phyloP scores from a whole-genome alignment of 192 early-diverging fungal genomes.

The Jimgerdemannia flammicorona region DNA sequence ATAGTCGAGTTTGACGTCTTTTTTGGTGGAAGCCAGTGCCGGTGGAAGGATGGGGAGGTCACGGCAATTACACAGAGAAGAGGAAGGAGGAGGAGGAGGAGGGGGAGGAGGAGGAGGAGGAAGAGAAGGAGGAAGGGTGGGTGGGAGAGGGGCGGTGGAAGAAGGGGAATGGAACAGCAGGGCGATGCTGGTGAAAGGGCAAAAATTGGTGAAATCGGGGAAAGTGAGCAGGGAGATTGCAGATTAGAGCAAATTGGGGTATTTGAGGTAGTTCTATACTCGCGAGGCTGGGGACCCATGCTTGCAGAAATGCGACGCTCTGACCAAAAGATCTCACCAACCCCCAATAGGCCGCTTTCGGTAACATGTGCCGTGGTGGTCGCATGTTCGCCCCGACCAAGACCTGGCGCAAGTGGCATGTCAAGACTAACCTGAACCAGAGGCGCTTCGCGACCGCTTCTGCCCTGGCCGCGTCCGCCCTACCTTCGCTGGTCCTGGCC shows the following conservation, averaged over 20 bases:
- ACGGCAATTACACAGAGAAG: neutral
- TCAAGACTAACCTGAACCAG: slow-evolving; percentile 98
- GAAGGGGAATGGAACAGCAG: no score
- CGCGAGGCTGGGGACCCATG: no score
- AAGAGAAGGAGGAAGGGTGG: no score
- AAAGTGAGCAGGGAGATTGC: no score
- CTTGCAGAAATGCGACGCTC: no score
- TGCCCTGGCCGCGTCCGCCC: slow-evolving; percentile 92
- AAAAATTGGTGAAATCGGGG: no score
- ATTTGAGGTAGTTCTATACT: no score
- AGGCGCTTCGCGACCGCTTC: slow-evolving; percentile 96
- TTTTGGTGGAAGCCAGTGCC: neutral
- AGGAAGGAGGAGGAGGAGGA: neutral
- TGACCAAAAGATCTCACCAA: neutral
- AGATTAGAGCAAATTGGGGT: no score
- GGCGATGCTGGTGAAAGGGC: no score
- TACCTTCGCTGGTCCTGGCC: slow-evolving; percentile 88
- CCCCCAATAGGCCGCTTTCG: slow-evolving; percentile 75
- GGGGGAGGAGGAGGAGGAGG: neutral
- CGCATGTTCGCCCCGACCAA: slow-evolving; percentile 99
- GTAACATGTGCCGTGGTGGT: slow-evolving; percentile 99
- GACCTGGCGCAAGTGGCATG: slow-evolving; percentile 99
- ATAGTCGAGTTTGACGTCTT: neutral
- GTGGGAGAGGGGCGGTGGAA: no score
- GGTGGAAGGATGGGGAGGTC: neutral